Percentiles rank a stretch among this genome's conserved stretches.
Evolutionary conservation across 1,284 basidiomycete species (phyloP).

Genomic region (Neolentinus lepideus): DNA sequence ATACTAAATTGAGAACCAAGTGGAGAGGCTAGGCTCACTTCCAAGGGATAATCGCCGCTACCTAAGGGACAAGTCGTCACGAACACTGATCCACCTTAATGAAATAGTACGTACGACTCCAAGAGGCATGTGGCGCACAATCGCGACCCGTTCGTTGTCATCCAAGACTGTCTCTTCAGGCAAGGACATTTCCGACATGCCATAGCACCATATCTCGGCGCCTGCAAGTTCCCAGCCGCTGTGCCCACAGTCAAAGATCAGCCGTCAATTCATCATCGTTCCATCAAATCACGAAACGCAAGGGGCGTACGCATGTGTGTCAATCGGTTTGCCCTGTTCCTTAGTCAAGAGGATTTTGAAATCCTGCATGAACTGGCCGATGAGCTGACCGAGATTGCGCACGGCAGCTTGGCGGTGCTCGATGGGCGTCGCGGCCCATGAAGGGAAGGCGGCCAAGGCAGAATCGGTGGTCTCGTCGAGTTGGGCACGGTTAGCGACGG

Average conservation of each 20-base stretch:
- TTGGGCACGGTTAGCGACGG: slow-evolving; percentile 9
- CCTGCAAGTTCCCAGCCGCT: slow-evolving; percentile 1
- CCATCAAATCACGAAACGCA: too few relatives aligned
- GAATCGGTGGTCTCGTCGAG: slow-evolving; percentile 10
- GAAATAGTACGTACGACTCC: neutral
- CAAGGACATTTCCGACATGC: neutral
- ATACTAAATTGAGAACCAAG: neutral
- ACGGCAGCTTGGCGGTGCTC: slow-evolving; percentile 8
- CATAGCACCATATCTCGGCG: neutral
- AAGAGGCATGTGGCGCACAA: neutral
- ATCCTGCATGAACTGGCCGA: slow-evolving; percentile 4
- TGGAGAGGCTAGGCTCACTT: neutral
- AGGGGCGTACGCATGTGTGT: slow-evolving; percentile 7
- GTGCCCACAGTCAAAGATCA: neutral
- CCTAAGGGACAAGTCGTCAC: neutral
- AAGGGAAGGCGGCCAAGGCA: slow-evolving; percentile 8
- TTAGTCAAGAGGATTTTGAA: slow-evolving; percentile 8
- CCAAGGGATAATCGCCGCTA: neutral
- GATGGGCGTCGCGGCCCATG: slow-evolving; percentile 7
- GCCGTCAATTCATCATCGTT: too few relatives aligned
- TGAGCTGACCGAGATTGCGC: slow-evolving; percentile 2
- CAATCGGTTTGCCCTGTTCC: slow-evolving; percentile 11
- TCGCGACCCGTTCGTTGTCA: neutral
- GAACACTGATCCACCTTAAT: neutral
- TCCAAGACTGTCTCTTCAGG: neutral